Evolutionary conservation across 768 basidiomycete genomes (phyloP).

Genomic region (Wakefieldia striispora): DNA sequence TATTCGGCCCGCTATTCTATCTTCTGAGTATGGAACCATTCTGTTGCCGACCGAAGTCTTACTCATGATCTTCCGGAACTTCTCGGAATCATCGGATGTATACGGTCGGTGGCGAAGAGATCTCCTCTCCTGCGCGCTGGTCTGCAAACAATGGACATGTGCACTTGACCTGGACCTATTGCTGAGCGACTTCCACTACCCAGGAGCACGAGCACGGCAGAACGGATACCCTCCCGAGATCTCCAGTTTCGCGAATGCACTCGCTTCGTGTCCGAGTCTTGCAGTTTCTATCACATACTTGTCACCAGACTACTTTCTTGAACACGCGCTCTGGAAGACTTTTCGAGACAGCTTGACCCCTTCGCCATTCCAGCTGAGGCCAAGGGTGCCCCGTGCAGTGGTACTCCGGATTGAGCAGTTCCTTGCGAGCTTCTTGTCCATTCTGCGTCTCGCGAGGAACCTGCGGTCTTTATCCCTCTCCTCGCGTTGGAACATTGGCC

Average conservation of each 20-base stretch:
- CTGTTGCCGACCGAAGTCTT: background rate
- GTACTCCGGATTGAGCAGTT: background rate
- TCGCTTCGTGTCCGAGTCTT: background rate
- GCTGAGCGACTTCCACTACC: slow-evolving; percentile 1
- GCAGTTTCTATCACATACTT: slow-evolving; percentile 2
- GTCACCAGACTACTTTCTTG: background rate
- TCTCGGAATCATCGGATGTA: background rate
- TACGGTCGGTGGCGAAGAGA: background rate
- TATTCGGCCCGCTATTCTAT: background rate
- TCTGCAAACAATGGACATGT: slow-evolving; percentile 2
- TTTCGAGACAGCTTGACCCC: background rate
- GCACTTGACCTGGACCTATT: background rate
- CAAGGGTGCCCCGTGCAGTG: background rate
- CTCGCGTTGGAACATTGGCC: background rate
- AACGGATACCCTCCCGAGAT: background rate
- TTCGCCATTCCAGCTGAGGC: background rate
- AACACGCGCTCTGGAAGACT: background rate
- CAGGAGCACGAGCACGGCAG: background rate
- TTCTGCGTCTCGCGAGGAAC: background rate
- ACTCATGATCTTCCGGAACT: background rate
- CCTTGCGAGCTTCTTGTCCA: background rate
- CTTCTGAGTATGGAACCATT: background rate
- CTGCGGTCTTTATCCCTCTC: background rate
- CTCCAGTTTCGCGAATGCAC: background rate
- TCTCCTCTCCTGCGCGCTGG: background rate